Conservation (phyloP, 2,329 filamentous ascomycete species). For the Botryotinia convoluta region DNA sequence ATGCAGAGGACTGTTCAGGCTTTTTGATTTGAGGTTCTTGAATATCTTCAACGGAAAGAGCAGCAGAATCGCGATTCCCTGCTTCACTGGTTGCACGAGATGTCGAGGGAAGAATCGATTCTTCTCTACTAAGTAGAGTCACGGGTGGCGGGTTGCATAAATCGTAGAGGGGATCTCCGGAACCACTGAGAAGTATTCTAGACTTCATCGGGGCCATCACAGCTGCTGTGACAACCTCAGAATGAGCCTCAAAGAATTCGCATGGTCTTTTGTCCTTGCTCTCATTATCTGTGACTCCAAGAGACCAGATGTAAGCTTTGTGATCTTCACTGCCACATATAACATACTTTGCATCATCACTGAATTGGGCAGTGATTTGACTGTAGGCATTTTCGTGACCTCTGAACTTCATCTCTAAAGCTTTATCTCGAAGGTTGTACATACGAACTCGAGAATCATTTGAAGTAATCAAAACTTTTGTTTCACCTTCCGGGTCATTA, state of each 20-base stretch:
- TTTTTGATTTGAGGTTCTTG: constrained; percentile 41
- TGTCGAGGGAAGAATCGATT: constrained; percentile 53
- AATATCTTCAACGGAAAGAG: constrained; percentile 14
- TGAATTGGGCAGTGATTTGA: constrained; percentile 87
- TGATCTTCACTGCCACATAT: constrained; percentile 92
- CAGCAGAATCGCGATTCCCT: constrained; percentile 33
- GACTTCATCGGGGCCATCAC: constrained; percentile 79
- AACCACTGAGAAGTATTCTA: constrained; percentile 72
- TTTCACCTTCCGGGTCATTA: constrained; percentile 54
- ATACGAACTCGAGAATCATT: constrained; percentile 91
- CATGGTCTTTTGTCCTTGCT: constrained; percentile 73
- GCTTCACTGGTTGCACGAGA: constrained; percentile 22
- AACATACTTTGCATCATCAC: constrained; percentile 80
- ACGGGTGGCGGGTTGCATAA: constrained; percentile 93
- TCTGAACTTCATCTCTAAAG: constrained; percentile 82
- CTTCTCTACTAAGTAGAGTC: constrained; percentile 71
- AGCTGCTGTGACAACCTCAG: constrained; percentile 84
- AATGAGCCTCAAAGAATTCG: constrained; percentile 89
- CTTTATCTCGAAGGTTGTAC: constrained; percentile 84
- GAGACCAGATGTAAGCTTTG: constrained; percentile 86
- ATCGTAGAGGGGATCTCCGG: constrained; percentile 88
- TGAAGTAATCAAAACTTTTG: constrained; percentile 85
- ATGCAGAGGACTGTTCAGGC: constrained; percentile 71
- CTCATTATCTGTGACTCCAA: constrained; percentile 51
- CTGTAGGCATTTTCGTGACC: constrained; percentile 87